Base-by-base conservation (phyloP, 345 rosid species). In the Turnera subulata region DNA sequence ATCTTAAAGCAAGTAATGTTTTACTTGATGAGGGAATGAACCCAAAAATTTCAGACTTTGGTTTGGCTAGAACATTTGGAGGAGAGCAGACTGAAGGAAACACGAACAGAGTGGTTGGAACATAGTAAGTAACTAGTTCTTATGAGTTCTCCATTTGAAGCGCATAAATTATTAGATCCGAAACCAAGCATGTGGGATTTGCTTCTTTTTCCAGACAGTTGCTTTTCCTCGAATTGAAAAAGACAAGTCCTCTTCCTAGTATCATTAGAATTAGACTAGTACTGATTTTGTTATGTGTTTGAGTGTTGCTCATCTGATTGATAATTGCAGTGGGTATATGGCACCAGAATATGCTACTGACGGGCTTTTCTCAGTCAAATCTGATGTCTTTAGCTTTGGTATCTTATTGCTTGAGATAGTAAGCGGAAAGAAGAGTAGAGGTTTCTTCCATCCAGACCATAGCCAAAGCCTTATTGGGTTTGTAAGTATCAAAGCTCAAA, bases 41-140 rank as follows among this genome's bases (percentile, higher is more conserved):
- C 40, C 59, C 70, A 4, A 66, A 66, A 25, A 59, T 66, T 26
- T 66, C 64, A 15, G 70, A 66, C 22, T 66, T 66, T 13, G 70
- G 70, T 12, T 18, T 66, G 64, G 70, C 70, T n/a, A 66, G 58
- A 33, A 43, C 29, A 2, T 58, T 66, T 33, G 58, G 47, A 12
- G 46, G 46, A 0, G 58, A 66, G 14, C 65, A 66, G 15, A 59
- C 49, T 23, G 65, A 58, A 57, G 71, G 53, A 24, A 53, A 66
- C 17, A 58, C 70, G 2, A 58, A 13, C 0, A 32, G 54, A 15
- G 64, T 66, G 4, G 42, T 66, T 6, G 70, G 70, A 2, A 66
- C 70, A 6, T 66, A 58, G 70, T 58, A 58, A 66, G 70, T 48
- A 6, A 7, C 0, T 21, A 16, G 4, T 29, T 15, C 4, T 29